Base-by-base conservation (phyloP, 2,329 filamentous ascomycete genomes). In the Cercospora zeina region DNA sequence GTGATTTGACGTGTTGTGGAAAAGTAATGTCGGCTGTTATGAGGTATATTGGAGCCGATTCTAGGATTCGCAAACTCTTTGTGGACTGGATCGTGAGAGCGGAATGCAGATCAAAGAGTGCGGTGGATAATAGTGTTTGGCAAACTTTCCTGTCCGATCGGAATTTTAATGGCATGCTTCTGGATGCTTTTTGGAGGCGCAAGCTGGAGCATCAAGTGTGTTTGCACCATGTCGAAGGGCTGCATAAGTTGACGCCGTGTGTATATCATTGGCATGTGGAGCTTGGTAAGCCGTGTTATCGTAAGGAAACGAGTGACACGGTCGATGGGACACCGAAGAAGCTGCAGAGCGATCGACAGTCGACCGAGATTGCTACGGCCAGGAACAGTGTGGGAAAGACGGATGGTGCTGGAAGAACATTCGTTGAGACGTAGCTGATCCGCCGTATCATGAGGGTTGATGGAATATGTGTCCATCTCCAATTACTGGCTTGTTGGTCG, bases 171-270 rank as follows among this genome's bases (percentile, higher is more conserved):
- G n/a, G 39, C n/a, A 50, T 34, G 42, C 42, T 58, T 11, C 27
- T 58, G 13, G 30, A 14, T 14, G 55, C 39, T 11, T 58, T 58
- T 39, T 49, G 14, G 13, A 58, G 21, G 42, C 55, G 55, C 14
- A 58, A 58, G 55, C 24, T 50, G 16, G 55, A 49, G 27, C 55
- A 58, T 49, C 30, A 47, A 10, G 16, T 34, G 31, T 47, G 39
- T 19, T 39, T 49, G 9, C 55, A 50, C 19, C 55, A 58, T 37
- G 55, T 58, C 24, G 55, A 21, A 14, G 21, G 11, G 27, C 2
- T 39, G 45, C 24, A 34, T 47, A 24, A 16, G 13, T 21, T 58
- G 27, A 36, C 36, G 8, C 54, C 54, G 6, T 57, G 54, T 36
- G 21, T 39, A 8, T 57, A 24, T 37, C 54, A 57, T 57, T 42